phyloP scores from a whole-genome alignment of 1,139 yeast genomes.

The Yamadazyma mexicana region DNA sequence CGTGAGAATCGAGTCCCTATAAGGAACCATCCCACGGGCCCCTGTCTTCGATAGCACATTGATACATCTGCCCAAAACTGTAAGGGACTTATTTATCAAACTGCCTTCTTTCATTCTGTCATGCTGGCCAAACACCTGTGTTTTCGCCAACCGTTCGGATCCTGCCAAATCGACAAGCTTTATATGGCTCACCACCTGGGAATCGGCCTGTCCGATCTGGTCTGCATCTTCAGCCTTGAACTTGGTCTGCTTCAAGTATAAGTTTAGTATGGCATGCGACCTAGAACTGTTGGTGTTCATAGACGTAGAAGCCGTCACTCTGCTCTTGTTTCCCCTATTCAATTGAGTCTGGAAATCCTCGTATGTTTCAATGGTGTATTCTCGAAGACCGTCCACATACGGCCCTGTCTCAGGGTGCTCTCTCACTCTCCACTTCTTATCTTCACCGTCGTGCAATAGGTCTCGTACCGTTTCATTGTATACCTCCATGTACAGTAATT shows the following conservation, averaged over 20 bases:
- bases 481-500: conserved; percentile 65
- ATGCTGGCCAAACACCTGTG: conserved; percentile 60
- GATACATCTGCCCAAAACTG: conserved; percentile 75
- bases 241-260: conserved; percentile 58
- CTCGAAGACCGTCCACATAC: conserved; percentile 63
- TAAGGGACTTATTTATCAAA: conserved; percentile 70
- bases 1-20: conserved; percentile 71
- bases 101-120: conserved; percentile 71
- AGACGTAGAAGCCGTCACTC: conserved; percentile 69
- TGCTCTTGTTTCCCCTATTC: conserved; percentile 44
- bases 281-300: conserved; percentile 72
- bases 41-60: conserved; percentile 47
- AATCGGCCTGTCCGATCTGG: conserved; percentile 51
- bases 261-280: conserved; percentile 75
- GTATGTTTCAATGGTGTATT: conserved; percentile 42
- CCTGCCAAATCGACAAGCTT: conserved; percentile 82
- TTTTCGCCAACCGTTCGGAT: conserved; percentile 64
- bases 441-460: conserved; percentile 32
- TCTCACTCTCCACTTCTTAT: conserved; percentile 47
- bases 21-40: conserved; percentile 46
- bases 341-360: conserved; percentile 47
- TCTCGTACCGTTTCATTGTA: conserved; percentile 73
- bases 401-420: conserved; percentile 67
- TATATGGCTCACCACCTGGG: conserved; percentile 55
- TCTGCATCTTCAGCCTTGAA: conserved; percentile 19